These are phyloP conservation scores for Ceratocystis eucalypticola DNA, from an alignment of 2,329 filamentous ascomycete species.

Conservation along the genomic window DNA sequence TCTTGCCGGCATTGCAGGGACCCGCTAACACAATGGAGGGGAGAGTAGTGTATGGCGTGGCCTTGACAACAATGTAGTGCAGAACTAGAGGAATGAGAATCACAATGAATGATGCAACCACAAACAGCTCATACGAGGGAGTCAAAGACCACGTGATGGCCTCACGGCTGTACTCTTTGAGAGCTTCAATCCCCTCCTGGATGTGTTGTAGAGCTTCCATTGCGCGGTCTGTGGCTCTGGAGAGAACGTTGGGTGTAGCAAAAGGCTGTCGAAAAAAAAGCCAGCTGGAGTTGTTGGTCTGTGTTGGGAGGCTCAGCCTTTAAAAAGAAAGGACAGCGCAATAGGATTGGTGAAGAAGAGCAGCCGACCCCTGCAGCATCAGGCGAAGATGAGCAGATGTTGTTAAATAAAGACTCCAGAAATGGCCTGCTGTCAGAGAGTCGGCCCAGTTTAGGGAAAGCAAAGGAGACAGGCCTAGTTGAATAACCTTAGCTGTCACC, in stretches of 20 bases:
- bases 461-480: not conserved
- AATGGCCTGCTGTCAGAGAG: constrained; percentile 7
- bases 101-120: constrained; percentile 56
- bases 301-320: not conserved
- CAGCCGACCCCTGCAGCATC: constrained; percentile 14
- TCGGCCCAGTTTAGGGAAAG: not conserved
- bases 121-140: constrained; percentile 48
- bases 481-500: not conserved
- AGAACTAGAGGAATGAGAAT: constrained; percentile 62
- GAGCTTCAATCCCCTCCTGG: constrained; percentile 20
- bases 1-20: constrained; percentile 75
- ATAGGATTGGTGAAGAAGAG: not conserved
- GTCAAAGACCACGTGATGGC: constrained; percentile 42
- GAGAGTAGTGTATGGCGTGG: constrained; percentile 49
- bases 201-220: constrained; percentile 17
- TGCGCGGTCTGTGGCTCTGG: not conserved
- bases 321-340: constrained; percentile 11
- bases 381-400: constrained; percentile 14
- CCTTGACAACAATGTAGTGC: constrained; percentile 59
- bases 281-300: not conserved
- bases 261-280: not conserved
- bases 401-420: constrained; percentile 4
- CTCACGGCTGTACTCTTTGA: constrained; percentile 30
- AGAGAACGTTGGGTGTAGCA: not conserved
- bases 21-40: constrained; percentile 73